Conservation (phyloP, 176 grass and related monocot species). For the Lolium rigidum region DNA sequence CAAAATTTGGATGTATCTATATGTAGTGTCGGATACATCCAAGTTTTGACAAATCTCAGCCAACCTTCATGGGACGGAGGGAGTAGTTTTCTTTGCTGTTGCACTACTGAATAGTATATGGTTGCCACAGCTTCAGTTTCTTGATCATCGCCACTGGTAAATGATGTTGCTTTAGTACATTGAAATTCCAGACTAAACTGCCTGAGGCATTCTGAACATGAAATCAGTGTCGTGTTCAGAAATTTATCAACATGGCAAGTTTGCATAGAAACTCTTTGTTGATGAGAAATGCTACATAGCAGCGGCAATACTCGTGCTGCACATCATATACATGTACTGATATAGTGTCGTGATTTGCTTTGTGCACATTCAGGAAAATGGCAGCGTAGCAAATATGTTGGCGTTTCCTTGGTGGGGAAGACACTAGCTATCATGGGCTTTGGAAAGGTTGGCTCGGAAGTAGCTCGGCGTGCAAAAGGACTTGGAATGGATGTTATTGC, state of each 20-base stretch:
- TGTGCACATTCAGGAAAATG: conserved; percentile 71
- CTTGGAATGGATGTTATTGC: conserved; percentile 81
- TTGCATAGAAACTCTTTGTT: background rate
- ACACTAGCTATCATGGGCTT: conserved; percentile 89
- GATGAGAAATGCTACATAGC: background rate
- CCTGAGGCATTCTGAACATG: background rate
- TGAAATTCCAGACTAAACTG: background rate
- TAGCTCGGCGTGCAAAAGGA: conserved; percentile 81
- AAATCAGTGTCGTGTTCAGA: background rate
- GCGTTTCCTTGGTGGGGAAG: conserved; percentile 88
- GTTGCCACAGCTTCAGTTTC: background rate
- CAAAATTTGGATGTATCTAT: too few relatives aligned
- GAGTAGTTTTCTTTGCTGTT: too few relatives aligned
- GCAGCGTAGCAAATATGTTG: conserved; percentile 78
- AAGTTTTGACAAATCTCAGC: too few relatives aligned
- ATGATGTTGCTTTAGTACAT: background rate
- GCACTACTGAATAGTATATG: background rate
- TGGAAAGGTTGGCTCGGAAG: conserved; percentile 92
- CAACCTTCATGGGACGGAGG: too few relatives aligned
- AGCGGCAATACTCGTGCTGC: background rate
- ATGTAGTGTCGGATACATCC: too few relatives aligned
- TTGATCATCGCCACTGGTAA: background rate
- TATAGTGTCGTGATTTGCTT: background rate
- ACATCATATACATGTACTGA: conserved; percentile 5
- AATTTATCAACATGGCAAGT: background rate